Percentiles rank a stretch among this genome's conserved stretches.
These are phyloP conservation scores for Saturnispora dispora DNA, from an alignment of 805 yeast species.

Conservation along the genomic window DNA sequence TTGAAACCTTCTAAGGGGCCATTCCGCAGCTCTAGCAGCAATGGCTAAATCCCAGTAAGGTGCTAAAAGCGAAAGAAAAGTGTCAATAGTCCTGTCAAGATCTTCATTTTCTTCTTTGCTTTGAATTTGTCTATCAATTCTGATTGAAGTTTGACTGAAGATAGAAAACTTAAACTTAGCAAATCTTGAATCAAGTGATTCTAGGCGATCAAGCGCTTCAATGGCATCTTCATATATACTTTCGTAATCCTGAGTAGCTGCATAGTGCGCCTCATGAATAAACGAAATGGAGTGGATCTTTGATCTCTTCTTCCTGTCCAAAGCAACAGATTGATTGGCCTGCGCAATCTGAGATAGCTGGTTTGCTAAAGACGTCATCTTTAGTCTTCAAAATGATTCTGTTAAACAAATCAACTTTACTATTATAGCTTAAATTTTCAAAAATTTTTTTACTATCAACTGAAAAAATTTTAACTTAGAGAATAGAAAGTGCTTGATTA, in stretches of 20 bases:
- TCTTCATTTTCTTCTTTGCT: constrained; percentile 66
- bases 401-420: neutral
- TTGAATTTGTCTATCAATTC: constrained; percentile 76
- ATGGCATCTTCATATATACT: constrained; percentile 60
- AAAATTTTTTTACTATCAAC: neutral
- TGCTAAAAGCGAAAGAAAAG: constrained; percentile 63
- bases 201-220: constrained; percentile 70
- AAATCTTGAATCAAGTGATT: constrained; percentile 67
- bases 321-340: constrained; percentile 59
- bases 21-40: constrained; percentile 77
- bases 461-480: neutral
- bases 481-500: neutral
- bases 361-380: constrained; percentile 53
- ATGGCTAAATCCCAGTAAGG: constrained; percentile 71
- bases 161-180: constrained; percentile 57
- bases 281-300: constrained; percentile 84
- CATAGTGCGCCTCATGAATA: constrained; percentile 75
- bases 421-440: neutral
- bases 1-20: constrained; percentile 89
- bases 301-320: constrained; percentile 80
- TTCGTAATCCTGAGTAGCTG: constrained; percentile 92
- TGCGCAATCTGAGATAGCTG: constrained; percentile 69
- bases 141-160: constrained; percentile 74
- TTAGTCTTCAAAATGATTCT: neutral
- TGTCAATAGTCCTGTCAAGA: constrained; percentile 64